These are phyloP conservation scores for Metahyphopichia silvanorum DNA, from an alignment of 805 yeast genomes.

Conservation along the genomic window DNA sequence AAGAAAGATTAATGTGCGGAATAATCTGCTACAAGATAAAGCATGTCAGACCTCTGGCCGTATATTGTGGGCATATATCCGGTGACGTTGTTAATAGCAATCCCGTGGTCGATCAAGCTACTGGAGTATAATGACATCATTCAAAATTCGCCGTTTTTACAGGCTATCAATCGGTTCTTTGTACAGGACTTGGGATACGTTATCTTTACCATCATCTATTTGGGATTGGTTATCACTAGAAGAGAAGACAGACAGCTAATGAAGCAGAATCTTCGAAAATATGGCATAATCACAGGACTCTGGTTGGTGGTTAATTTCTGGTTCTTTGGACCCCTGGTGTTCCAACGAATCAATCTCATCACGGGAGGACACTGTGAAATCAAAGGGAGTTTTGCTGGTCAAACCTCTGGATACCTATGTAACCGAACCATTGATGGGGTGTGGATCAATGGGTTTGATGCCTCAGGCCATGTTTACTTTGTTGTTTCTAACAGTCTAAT, in stretches of 20 bases:
- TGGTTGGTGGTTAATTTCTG: slow-evolving; percentile 16
- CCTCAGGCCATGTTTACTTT: slow-evolving; percentile 52
- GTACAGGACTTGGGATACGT: slow-evolving; percentile 26
- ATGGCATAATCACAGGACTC: slow-evolving; percentile 7
- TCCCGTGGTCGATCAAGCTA: slow-evolving; percentile 17
- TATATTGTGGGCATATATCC: slow-evolving; percentile 4
- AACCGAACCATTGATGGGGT: slow-evolving; percentile 16
- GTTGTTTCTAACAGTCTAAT: slow-evolving; percentile 10
- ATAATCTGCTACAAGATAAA: too few species aligned
- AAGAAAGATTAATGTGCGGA: too few species aligned
- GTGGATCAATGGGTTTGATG: slow-evolving; percentile 52
- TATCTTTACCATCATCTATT: slow-evolving; percentile 22
- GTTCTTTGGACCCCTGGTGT: slow-evolving; percentile 33
- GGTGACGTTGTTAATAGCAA: slow-evolving; percentile 15
- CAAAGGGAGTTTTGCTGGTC: slow-evolving; percentile 9
- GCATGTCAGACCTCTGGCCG: too few species aligned
- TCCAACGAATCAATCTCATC: slow-evolving; percentile 27
- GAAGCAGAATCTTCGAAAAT: slow-evolving; percentile 6
- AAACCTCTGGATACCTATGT: slow-evolving; percentile 10
- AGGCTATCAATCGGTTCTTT: slow-evolving; percentile 17
- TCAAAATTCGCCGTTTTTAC: slow-evolving; percentile 7
- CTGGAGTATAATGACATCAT: slow-evolving; percentile 10
- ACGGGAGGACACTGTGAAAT: slow-evolving; percentile 39
- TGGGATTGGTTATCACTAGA: slow-evolving; percentile 7
- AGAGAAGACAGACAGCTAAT: slow-evolving; percentile 4